Percentiles rank a stretch among this genome's conserved stretches.
Conservation (phyloP, 257 asterid genomes). For the Striga asiatica region DNA sequence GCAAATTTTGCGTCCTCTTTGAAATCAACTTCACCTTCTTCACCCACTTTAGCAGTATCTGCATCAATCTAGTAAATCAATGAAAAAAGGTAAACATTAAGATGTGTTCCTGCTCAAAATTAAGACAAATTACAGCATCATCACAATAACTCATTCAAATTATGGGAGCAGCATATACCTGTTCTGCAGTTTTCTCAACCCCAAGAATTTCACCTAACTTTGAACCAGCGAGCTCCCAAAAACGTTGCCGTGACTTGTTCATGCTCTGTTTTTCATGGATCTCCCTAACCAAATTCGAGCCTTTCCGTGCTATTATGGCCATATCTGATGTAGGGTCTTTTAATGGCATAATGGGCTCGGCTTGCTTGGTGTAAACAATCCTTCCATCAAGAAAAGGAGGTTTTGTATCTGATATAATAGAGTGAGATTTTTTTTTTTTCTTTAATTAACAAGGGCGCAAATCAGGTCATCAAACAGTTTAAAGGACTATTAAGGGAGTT, state of each 20-base stretch:
- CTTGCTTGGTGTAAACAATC: constrained; percentile 87
- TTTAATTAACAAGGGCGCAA: no score
- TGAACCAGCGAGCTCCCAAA: constrained; percentile 99
- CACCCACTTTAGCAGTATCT: constrained; percentile 93
- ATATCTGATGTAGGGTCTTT: constrained; percentile 98
- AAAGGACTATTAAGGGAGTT: constrained; percentile 13
- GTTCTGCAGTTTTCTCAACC: constrained; percentile 88
- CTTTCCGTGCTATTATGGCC: constrained; percentile 97
- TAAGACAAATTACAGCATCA: no score
- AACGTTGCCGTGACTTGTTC: constrained; percentile 90
- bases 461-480: constrained; percentile 9
- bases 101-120: constrained; percentile 8
- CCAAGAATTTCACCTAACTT: constrained; percentile 92
- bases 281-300: constrained; percentile 80
- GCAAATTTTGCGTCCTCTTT: constrained; percentile 91
- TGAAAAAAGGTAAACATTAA: constrained; percentile 14
- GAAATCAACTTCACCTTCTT: constrained; percentile 93
- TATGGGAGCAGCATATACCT: constrained; percentile 30
- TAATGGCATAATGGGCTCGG: constrained; percentile 87
- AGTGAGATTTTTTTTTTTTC: no score
- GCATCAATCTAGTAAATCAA: constrained; percentile 71
- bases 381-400: constrained; percentile 99
- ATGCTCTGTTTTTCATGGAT: constrained; percentile 88
- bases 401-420: constrained; percentile 59
- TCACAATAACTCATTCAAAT: constrained; percentile 7